Evolutionary conservation across 352 stramenopile genomes (phyloP).

Genomic region (Phytophthora litchii): DNA sequence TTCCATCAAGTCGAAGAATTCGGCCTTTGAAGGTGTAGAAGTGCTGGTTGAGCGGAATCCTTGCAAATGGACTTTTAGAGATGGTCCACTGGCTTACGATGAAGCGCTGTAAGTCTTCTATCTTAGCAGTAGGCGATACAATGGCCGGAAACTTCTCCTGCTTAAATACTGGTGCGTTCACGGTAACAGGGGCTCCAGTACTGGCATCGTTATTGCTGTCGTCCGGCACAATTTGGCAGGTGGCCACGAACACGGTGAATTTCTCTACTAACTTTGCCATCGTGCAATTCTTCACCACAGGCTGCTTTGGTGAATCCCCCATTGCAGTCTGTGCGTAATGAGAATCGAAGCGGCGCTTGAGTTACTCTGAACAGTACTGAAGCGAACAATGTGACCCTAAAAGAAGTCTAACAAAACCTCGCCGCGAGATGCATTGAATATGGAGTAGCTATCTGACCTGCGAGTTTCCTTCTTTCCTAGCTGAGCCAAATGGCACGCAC

Average conservation of each 20-base stretch:
- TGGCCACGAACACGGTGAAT: slow-evolving; percentile 68
- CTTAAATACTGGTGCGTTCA: slow-evolving; percentile 44
- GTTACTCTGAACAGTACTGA: background rate
- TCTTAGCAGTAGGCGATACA: slow-evolving; percentile 43
- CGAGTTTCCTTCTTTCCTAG: slow-evolving; percentile 9
- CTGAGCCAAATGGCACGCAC: slow-evolving; percentile 50
- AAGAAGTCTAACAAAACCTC: slow-evolving; percentile 4
- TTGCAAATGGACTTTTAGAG: slow-evolving; percentile 55
- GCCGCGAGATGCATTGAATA: too few relatives aligned
- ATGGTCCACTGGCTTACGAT: slow-evolving; percentile 67
- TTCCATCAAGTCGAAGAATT: slow-evolving; percentile 64
- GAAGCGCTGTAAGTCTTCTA: slow-evolving; percentile 62
- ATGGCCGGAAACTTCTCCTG: slow-evolving; percentile 61
- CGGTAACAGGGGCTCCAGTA: slow-evolving; percentile 10
- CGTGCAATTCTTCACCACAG: slow-evolving; percentile 3
- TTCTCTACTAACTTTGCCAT: slow-evolving; percentile 2
- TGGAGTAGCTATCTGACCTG: slow-evolving; percentile 10
- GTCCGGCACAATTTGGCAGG: slow-evolving; percentile 47
- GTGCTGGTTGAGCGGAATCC: slow-evolving; percentile 52
- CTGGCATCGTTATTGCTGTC: slow-evolving; percentile 4
- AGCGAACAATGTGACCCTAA: slow-evolving; percentile 9
- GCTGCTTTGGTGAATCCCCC: slow-evolving; percentile 3
- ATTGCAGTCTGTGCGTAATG: background rate
- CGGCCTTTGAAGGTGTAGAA: slow-evolving; percentile 80
- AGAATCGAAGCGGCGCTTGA: slow-evolving; percentile 13